Conservation (phyloP, 1,284 basidiomycete genomes). For the Cystobasidium slooffiae region DNA sequence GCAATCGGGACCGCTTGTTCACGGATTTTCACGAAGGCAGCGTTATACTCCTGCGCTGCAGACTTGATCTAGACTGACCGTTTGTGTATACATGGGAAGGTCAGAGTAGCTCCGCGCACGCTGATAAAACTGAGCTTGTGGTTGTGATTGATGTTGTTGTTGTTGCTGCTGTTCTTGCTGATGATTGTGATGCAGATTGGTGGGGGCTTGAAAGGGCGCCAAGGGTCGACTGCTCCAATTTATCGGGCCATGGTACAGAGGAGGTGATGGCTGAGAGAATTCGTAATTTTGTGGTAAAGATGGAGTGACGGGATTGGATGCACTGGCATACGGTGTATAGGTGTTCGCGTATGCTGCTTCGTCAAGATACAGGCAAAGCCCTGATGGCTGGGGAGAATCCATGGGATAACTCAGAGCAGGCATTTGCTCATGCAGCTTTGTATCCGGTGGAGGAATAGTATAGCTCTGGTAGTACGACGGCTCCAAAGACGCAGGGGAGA, state of each 20-base stretch:
- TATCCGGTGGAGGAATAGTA: not conserved
- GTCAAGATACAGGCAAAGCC: constrained; percentile 36
- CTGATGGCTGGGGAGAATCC: constrained; percentile 19
- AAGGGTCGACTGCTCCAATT: constrained; percentile 40
- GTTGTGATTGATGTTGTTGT: constrained; percentile 9
- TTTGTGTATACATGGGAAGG: constrained; percentile 24
- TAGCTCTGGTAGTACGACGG: not conserved
- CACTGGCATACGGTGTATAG: constrained; percentile 1
- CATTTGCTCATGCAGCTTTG: not conserved
- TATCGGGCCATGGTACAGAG: constrained; percentile 36
- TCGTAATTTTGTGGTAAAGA: constrained; percentile 1
- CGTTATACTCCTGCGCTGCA: constrained; percentile 15
- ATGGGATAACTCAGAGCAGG: constrained; percentile 11
- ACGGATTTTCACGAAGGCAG: too few species aligned
- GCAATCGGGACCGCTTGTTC: too few species aligned
- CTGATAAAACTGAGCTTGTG: not conserved
- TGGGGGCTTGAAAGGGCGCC: constrained; percentile 7
- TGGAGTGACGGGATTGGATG: not conserved
- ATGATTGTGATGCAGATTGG: not conserved
- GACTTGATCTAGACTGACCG: constrained; percentile 41
- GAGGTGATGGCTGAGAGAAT: constrained; percentile 10
- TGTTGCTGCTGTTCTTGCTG: constrained; percentile 4
- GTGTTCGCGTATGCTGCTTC: not conserved
- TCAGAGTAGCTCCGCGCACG: constrained; percentile 9
- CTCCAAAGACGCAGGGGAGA: not conserved